Percentiles rank a stretch among this genome's conserved stretches.
These are phyloP conservation scores for Dendryphion nanum DNA, from an alignment of 2,329 filamentous ascomycete genomes.

Conservation along the genomic window DNA sequence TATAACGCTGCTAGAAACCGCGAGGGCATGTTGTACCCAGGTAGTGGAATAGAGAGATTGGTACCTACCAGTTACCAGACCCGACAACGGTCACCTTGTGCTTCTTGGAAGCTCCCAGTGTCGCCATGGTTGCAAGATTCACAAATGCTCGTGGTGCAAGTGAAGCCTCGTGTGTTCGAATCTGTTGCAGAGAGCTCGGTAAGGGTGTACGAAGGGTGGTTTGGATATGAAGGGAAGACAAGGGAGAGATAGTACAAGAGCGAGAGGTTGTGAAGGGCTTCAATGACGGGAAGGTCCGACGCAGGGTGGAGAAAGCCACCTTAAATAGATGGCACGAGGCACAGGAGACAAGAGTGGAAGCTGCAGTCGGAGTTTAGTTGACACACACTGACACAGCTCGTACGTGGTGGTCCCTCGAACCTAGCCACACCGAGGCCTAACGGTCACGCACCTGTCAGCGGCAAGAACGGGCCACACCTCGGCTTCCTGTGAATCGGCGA, in stretches of 20 bases:
- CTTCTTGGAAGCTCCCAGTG: constrained; percentile 60
- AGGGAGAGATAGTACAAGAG: constrained; percentile 10
- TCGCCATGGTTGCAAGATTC: constrained; percentile 44
- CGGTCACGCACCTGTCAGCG: constrained; percentile 16
- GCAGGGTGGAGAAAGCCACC: constrained; percentile 20
- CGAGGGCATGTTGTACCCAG: background rate
- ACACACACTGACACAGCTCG: no score
- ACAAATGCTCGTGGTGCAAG: constrained; percentile 4
- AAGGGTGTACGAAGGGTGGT: background rate
- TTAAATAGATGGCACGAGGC: constrained; percentile 16
- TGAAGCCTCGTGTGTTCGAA: background rate
- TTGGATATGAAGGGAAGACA: constrained; percentile 9
- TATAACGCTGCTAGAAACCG: no score
- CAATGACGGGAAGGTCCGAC: constrained; percentile 3
- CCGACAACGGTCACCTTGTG: constrained; percentile 94
- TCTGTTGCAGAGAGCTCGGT: background rate
- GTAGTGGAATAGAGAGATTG: background rate
- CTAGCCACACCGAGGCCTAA: constrained; percentile 23
- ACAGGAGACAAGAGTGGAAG: background rate
- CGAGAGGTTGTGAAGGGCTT: constrained; percentile 10
- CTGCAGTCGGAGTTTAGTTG: no score
- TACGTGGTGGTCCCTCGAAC: no score
- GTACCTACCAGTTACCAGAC: constrained; percentile 85
- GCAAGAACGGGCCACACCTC: constrained; percentile 24
- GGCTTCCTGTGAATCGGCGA: constrained; percentile 36